Conservation (phyloP, 2,329 filamentous ascomycete genomes). For the Aspergillus flavus region DNA sequence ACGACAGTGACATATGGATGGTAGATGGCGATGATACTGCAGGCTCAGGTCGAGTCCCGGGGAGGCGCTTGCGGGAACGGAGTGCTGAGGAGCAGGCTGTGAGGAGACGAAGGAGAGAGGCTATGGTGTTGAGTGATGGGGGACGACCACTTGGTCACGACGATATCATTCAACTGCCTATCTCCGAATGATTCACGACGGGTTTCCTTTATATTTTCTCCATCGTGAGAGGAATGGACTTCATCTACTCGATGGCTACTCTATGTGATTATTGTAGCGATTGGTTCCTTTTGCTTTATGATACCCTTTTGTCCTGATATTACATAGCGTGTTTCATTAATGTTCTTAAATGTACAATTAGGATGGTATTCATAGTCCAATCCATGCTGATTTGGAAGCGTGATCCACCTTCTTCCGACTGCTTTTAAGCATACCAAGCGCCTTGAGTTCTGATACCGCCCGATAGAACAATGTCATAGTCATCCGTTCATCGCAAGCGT, state of each 20-base stretch:
- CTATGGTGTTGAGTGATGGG: constrained; percentile 90
- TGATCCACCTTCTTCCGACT: constrained; percentile 93
- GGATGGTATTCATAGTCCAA: constrained; percentile 55
- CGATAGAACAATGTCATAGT: constrained; percentile 78
- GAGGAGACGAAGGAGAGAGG: constrained; percentile 76
- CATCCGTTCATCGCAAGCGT: constrained; percentile 35
- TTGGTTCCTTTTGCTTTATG: constrained; percentile 26
- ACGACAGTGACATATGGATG: constrained; percentile 55
- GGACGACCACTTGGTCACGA: constrained; percentile 70
- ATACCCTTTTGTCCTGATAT: constrained; percentile 32
- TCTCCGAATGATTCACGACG: constrained; percentile 30
- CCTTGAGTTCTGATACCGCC: constrained; percentile 79
- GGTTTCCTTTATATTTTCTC: not conserved
- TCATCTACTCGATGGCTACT: not conserved
- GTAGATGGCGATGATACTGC: constrained; percentile 55
- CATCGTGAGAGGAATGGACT: not conserved
- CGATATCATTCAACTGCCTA: constrained; percentile 73
- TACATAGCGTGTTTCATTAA: constrained; percentile 13
- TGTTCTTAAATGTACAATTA: constrained; percentile 13
- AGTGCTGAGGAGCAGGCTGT: constrained; percentile 65
- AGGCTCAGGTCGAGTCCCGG: constrained; percentile 40
- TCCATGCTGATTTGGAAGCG: constrained; percentile 79
- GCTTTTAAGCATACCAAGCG: constrained; percentile 82
- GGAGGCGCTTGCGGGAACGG: constrained; percentile 35
- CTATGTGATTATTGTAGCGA: not conserved